Conservation (phyloP, 1,139 yeast species). For the Yamadazyma friedrichii region DNA sequence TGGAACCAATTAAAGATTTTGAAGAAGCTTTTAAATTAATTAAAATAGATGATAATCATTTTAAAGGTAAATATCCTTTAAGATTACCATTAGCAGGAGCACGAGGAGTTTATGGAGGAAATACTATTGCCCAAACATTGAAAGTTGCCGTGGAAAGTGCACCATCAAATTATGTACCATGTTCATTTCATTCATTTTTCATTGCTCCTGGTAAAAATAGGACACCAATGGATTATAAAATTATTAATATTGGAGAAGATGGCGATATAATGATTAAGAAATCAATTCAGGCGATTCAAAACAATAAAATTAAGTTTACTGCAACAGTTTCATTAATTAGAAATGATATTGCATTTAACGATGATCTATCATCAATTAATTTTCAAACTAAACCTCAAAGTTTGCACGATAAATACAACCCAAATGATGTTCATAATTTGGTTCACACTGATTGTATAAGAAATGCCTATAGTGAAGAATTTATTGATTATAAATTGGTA, state of each 20-base stretch:
- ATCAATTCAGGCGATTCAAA: conserved; percentile 29
- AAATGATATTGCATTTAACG: conserved; percentile 13
- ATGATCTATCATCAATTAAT: conserved; percentile 5
- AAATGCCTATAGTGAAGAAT: conserved; percentile 41
- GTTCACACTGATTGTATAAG: conserved; percentile 40
- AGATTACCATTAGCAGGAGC: conserved; percentile 49
- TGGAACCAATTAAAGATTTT: conserved; percentile 19
- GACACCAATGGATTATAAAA: conserved; percentile 55
- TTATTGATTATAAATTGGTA: conserved; percentile 28
- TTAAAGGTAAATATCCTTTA: conserved; percentile 39
- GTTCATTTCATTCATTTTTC: conserved; percentile 42
- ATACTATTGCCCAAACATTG: conserved; percentile 69
- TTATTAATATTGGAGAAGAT: conserved; percentile 47
- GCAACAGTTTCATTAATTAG: conserved; percentile 31
- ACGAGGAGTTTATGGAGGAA: conserved; percentile 79
- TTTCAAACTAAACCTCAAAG: conserved; percentile 20
- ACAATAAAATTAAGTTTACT: conserved; percentile 26
- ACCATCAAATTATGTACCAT: conserved; percentile 27
- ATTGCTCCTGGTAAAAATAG: conserved; percentile 48
- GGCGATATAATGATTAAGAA: conserved; percentile 24
- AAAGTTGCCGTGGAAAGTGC: conserved; percentile 57
- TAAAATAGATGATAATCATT: conserved; percentile 28
- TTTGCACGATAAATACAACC: conserved; percentile 27
- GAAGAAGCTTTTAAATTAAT: conserved; percentile 41
- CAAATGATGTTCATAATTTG: conserved; percentile 26